Base-by-base conservation (phyloP, 177 flowering plant species). In the Vitis hybrid region DNA sequence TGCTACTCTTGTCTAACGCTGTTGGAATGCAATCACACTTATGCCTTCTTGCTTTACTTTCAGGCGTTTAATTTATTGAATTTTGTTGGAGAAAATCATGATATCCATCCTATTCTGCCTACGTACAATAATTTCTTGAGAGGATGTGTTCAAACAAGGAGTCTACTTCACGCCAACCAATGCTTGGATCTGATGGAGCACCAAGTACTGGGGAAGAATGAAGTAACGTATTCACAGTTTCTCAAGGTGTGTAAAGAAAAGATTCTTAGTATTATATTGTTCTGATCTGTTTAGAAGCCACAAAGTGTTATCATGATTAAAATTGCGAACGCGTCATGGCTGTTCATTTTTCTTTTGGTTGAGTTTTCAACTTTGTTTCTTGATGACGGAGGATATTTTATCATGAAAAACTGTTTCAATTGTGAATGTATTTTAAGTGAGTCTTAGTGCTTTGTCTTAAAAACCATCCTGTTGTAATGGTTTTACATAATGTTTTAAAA, bases 161-260 rank as follows among this genome's bases (percentile, higher is more conserved):
- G 80, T 79, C 16, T 69, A 31, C 48, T 26, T 65, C 77, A 87
- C 78, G 85, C 82, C 15, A 72, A 71, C 66, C 68, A 75, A 52
- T 93, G 95, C 78, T 79, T 93, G 76, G 82, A 84, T 68, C 67
- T 93, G 72, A 94, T 94, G 99, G 98, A 93, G 66, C 67, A n/a
- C 7, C 81, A 70, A 16, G 65, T 76, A 75, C 75, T 86, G 61
- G 97, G 94, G 60, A 91, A 86, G 82, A 86, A 90, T 80, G 90
- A 87, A 79, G 69, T 61, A 33, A 91, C 98, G 29, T 94, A 89
- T 69, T 45, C 68, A 26, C 81, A 72, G 70, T 93, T 93, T 76
- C 92, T 94, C 64, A 86, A 94, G 96, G 98, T 92, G 66, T 75
- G 85, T 71, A 18, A 45, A n/a, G 9, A 45, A 21, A 51, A 15